Percentiles rank a stretch among this genome's conserved stretches.
These are phyloP conservation scores for Fraxinus sp. DNA, from an alignment of 305 asterid genomes.

Conservation along the genomic window DNA sequence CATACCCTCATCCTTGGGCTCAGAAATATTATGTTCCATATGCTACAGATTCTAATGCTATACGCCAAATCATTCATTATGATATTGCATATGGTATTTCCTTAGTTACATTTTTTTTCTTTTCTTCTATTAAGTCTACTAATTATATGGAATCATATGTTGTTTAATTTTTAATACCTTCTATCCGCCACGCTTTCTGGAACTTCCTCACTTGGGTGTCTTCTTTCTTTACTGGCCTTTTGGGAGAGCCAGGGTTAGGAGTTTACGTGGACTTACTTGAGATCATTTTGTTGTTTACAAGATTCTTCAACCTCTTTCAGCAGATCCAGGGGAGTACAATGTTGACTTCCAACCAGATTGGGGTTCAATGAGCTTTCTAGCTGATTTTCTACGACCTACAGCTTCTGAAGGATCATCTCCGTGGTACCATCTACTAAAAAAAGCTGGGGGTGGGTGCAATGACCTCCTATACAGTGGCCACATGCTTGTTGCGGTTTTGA, in stretches of 20 bases:
- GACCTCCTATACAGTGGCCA: constrained; percentile 94
- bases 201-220: background rate
- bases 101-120: background rate
- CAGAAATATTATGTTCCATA: constrained; percentile 85
- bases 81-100: constrained; percentile 71
- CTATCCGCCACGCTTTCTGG: background rate
- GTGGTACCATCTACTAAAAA: constrained; percentile 81
- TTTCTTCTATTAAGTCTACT: background rate
- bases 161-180: background rate
- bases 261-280: background rate
- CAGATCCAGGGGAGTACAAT: constrained; percentile 45
- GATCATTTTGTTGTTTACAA: background rate
- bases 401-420: constrained; percentile 59
- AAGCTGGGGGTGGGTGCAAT: constrained; percentile 92
- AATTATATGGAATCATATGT: background rate
- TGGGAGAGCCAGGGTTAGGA: background rate
- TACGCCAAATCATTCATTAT: constrained; percentile 54
- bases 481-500: constrained; percentile 90
- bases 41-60: constrained; percentile 64
- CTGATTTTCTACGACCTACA: constrained; percentile 81
- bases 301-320: constrained; percentile 43
- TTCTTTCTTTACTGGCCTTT: background rate
- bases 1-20: constrained; percentile 82
- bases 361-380: constrained; percentile 86
- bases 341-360: constrained; percentile 70